These are phyloP conservation scores for Groenewaldozyma sp. DNA, from an alignment of 1,139 yeast species.

Conservation along the genomic window DNA sequence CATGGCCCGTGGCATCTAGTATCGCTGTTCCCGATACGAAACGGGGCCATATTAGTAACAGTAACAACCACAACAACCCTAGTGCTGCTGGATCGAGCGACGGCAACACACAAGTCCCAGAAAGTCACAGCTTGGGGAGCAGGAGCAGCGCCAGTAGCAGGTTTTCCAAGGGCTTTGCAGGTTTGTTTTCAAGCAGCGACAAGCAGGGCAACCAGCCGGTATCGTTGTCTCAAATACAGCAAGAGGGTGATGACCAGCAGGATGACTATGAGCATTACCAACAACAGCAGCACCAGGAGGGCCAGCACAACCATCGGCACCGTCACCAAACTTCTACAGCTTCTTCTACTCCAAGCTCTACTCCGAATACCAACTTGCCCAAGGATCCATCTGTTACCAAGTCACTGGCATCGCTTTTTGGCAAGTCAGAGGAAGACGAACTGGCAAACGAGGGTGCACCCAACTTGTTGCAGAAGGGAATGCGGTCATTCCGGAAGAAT, in stretches of 20 bases:
- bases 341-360: background rate
- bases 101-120: background rate
- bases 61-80: slow-evolving; percentile 6
- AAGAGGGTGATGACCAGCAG: slow-evolving; percentile 6
- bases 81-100: background rate
- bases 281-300: background rate
- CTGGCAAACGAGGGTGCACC: slow-evolving; percentile 4
- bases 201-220: background rate
- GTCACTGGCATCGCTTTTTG: slow-evolving; percentile 21
- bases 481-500: slow-evolving; percentile 19
- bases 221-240: slow-evolving; percentile 4
- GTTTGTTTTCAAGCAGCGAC: slow-evolving; percentile 15
- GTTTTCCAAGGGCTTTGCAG: slow-evolving; percentile 21
- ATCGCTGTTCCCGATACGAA: slow-evolving; percentile 8
- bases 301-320: slow-evolving; percentile 2
- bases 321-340: background rate
- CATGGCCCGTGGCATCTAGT: slow-evolving; percentile 9
- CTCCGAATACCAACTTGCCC: background rate
- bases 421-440: slow-evolving; percentile 15
- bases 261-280: too few relatives aligned
- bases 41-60: slow-evolving; percentile 8
- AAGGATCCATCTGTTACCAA: slow-evolving; percentile 9
- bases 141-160: slow-evolving; percentile 13
- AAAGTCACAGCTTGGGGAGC: slow-evolving; percentile 13
- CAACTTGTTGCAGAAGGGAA: slow-evolving; percentile 24